Conservation (phyloP, 202 grass and related monocot genomes). For the Zoysia matrella region DNA sequence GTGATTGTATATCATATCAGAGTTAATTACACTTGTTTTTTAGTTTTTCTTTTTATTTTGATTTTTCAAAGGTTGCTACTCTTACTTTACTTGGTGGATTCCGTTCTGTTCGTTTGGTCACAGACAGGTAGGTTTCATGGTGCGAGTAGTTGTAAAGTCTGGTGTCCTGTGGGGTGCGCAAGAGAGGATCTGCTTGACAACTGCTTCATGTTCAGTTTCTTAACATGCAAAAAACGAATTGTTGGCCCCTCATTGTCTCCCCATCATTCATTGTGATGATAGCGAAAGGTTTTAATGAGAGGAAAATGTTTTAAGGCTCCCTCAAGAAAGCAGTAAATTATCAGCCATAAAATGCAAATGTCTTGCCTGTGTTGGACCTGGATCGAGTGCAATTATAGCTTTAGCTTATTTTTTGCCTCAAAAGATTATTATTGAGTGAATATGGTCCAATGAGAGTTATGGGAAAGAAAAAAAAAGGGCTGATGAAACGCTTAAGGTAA, state of each 20-base stretch:
- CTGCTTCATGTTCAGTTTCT: conserved; percentile 8
- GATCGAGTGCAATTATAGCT: background rate
- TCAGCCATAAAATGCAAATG: conserved; percentile 1
- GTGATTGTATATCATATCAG: background rate
- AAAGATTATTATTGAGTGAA: conserved; percentile 9
- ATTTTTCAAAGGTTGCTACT: background rate
- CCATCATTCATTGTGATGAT: background rate
- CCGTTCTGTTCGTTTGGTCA: conserved; percentile 42
- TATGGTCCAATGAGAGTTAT: background rate
- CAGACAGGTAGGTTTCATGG: conserved; percentile 41
- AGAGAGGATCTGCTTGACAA: conserved; percentile 18
- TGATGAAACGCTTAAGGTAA: background rate
- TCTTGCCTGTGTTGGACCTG: background rate
- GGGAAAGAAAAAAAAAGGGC: background rate
- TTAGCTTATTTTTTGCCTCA: background rate
- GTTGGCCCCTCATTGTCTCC: background rate
- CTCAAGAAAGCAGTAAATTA: background rate
- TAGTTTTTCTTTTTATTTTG: background rate
- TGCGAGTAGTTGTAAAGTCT: conserved; percentile 53
- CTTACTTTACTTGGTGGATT: conserved; percentile 37
- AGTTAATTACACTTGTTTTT: background rate
- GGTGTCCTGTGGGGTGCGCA: background rate
- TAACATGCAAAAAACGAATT: background rate
- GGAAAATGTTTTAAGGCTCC: background rate
- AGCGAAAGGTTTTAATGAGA: conserved; percentile 7